Evolutionary conservation across 352 stramenopile species (phyloP), one percentile per base, ranked within the genome.

Genomic region (Globisporangium sylvaticum): DNA sequence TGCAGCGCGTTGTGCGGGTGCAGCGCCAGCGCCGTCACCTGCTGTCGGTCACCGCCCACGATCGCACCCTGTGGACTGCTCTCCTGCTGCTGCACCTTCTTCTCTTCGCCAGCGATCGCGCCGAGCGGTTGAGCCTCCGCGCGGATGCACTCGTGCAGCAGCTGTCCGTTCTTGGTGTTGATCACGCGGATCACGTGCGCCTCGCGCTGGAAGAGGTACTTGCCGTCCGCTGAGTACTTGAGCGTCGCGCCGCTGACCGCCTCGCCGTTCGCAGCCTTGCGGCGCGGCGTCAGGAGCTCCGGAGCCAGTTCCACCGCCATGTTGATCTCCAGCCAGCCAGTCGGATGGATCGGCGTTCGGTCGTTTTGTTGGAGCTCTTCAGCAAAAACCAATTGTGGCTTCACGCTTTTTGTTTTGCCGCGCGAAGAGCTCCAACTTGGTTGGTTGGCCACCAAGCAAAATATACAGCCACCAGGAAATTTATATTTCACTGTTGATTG

Each of bases 171-270:
- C 66, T 80, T 80, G 58, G 81, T 77, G 70, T 89, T 82, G 34
- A 90, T 73, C 48, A 94, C 84, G 56, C 81, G 83, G 12, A 95
- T 69, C 54, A 87, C 79, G 66, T 91, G 79, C n/a, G 77, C 80
- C 37, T 92, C 82, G 60, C 82, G 81, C 74, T 93, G 82, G 76
- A 94, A 95, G 29, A 95, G 71, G 67, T 86, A 86, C 67, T 83
- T 88, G 20, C 80, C 85, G 67, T 93, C 83, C 3, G 67, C 54
- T 15, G 87, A 90, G 65, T 90, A 92, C 48, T 78, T 64, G 54
- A 94, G 75, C 63, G 78, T 64, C 12, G 78, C 58, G 12, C 52
- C 34, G 42, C 25, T 56, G 22, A 22, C 46, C 31, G 46, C 25
- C 34, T 4, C n/a, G 20, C n/a, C n/a, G 8, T 22, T 32, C 18